Conservation (phyloP, 805 yeast species). For the Barnettozyma californica region DNA sequence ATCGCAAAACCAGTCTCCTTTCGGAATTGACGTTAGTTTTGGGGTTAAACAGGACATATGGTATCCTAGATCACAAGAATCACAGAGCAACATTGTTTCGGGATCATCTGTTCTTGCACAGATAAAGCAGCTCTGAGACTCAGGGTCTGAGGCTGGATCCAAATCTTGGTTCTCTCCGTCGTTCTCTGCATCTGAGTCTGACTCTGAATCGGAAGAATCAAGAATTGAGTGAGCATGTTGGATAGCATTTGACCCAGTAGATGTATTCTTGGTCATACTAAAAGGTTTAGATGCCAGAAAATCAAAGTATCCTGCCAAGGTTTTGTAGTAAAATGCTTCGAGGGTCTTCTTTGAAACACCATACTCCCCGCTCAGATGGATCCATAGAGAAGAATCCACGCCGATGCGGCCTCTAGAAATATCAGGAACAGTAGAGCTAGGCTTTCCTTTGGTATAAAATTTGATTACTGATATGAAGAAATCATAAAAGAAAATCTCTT, state of each 20-base stretch:
- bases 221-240: conserved; percentile 28
- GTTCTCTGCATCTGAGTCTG: conserved; percentile 18
- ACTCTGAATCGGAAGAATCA: conserved; percentile 14
- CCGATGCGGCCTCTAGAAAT: conserved; percentile 11
- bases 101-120: conserved; percentile 46
- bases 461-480: conserved; percentile 32
- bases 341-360: neutral
- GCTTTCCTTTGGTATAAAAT: conserved; percentile 8
- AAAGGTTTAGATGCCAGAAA: conserved; percentile 25
- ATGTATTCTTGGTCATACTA: conserved; percentile 15
- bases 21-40: conserved; percentile 46
- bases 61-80: conserved; percentile 64
- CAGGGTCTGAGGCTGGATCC: conserved; percentile 17
- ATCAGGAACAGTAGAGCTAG: conserved; percentile 2
- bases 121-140: conserved; percentile 30
- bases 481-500: conserved; percentile 32
- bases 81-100: conserved; percentile 52
- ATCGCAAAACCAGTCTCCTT: conserved; percentile 74
- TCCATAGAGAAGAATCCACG: conserved; percentile 12
- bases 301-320: conserved; percentile 29
- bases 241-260: conserved; percentile 8
- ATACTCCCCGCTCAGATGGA: neutral
- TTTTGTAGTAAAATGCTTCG: conserved; percentile 20
- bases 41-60: conserved; percentile 67
- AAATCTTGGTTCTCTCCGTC: conserved; percentile 28